Percentiles rank a stretch among this genome's conserved stretches.
Conservation (phyloP, 805 yeast species). For the Cyberlindnera xishuangbannaensis region DNA sequence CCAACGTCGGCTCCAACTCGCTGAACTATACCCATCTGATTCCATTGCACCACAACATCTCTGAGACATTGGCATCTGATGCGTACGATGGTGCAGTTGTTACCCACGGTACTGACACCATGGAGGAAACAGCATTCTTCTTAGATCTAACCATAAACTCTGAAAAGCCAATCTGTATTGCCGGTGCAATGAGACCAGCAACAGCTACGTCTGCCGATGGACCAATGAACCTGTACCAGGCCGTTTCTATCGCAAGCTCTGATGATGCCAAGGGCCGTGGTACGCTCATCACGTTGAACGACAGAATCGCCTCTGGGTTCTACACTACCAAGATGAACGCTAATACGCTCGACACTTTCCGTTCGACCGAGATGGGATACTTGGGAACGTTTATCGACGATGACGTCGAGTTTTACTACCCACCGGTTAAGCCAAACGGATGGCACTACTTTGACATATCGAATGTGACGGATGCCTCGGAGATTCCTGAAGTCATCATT, state of each 20-base stretch:
- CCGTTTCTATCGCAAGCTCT: conserved; percentile 53
- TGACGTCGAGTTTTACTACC: conserved; percentile 54
- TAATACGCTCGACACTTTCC: conserved; percentile 60
- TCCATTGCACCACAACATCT: conserved; percentile 39
- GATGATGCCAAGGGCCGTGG: conserved; percentile 47
- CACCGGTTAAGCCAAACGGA: conserved; percentile 44
- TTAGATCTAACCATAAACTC: conserved; percentile 40
- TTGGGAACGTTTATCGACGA: conserved; percentile 62
- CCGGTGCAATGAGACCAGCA: conserved; percentile 67
- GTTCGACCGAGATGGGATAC: conserved; percentile 57
- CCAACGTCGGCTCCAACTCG: conserved; percentile 55
- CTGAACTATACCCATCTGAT: conserved; percentile 40
- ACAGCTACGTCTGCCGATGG: conserved; percentile 70
- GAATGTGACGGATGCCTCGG: conserved; percentile 12
- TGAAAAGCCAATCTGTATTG: conserved; percentile 28
- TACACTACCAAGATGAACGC: conserved; percentile 64
- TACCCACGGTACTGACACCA: conserved; percentile 67
- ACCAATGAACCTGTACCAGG: conserved; percentile 67
- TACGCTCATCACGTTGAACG: conserved; percentile 57
- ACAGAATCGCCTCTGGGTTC: conserved; percentile 60
- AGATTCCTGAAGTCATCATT: conserved; percentile 39
- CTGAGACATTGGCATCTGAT: conserved; percentile 33
- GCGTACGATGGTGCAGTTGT: conserved; percentile 54
- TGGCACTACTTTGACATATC: conserved; percentile 27
- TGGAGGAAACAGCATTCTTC: conserved; percentile 63